Conservation (phyloP, 345 rosid genomes). For the Eucalyptus cloeziana region DNA sequence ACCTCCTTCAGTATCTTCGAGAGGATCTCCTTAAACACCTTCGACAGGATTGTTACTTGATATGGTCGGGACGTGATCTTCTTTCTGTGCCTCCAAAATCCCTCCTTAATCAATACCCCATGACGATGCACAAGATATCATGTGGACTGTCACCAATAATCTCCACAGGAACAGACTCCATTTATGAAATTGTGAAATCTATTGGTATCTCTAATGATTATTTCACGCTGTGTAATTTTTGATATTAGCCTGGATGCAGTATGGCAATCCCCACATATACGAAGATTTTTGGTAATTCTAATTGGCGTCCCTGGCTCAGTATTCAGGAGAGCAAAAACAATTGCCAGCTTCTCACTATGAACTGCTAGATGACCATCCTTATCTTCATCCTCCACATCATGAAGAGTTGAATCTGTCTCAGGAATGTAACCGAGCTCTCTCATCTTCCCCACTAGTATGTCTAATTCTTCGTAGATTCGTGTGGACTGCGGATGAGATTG, state of each 20-base stretch:
- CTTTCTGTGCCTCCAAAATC: neutral
- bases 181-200: slow-evolving; percentile 32
- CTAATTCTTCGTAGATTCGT: slow-evolving; percentile 20
- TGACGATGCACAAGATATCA: neutral
- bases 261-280: slow-evolving; percentile 43
- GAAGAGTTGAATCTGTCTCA: slow-evolving; percentile 36
- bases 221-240: slow-evolving; percentile 6
- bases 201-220: slow-evolving; percentile 31
- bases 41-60: neutral
- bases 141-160: slow-evolving; percentile 22
- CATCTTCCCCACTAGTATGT: slow-evolving; percentile 20
- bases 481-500: slow-evolving; percentile 17
- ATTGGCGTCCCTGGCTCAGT: slow-evolving; percentile 5
- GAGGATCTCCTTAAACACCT: neutral
- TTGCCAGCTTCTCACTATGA: slow-evolving; percentile 54
- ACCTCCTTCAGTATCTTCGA: neutral
- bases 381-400: slow-evolving; percentile 47
- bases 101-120: neutral
- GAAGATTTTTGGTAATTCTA: slow-evolving; percentile 33
- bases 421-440: slow-evolving; percentile 34
- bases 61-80: neutral
- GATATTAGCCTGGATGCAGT: slow-evolving; percentile 29
- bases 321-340: slow-evolving; percentile 38
- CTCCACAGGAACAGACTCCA: slow-evolving; percentile 29
- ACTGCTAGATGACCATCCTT: slow-evolving; percentile 29